Percentiles rank a stretch among this genome's conserved stretches.
These are phyloP conservation scores for Veloboletus limbatus DNA, from an alignment of 1,284 basidiomycete genomes.

Conservation along the genomic window DNA sequence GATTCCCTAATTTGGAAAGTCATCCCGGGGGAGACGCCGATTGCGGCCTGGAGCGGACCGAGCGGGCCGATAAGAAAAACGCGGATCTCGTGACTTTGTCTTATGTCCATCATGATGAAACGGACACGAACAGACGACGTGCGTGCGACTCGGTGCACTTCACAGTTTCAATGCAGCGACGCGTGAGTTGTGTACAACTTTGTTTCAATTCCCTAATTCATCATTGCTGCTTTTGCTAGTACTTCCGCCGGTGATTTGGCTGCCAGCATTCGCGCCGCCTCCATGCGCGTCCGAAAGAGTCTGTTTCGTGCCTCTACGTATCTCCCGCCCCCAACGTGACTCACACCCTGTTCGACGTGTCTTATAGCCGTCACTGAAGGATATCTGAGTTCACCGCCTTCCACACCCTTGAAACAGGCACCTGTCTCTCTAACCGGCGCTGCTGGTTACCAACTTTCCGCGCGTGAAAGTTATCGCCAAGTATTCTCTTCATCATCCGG, in stretches of 20 bases:
- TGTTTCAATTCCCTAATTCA: constrained; percentile 3
- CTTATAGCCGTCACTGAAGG: constrained; percentile 33
- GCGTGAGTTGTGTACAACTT: constrained; percentile 20
- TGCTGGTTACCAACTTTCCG: constrained; percentile 22
- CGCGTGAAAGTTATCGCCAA: constrained; percentile 34
- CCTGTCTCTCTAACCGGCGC: constrained; percentile 21
- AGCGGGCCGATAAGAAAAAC: background rate
- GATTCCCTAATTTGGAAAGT: constrained; percentile 15
- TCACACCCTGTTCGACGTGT: constrained; percentile 25
- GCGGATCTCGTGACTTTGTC: constrained; percentile 2
- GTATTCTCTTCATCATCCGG: constrained; percentile 29
- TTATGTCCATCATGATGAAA: too few species aligned
- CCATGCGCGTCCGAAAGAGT: constrained; percentile 36
- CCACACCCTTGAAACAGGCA: constrained; percentile 32
- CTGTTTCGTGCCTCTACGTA: constrained; percentile 22
- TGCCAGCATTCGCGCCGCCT: constrained; percentile 33
- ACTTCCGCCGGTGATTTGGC: constrained; percentile 24
- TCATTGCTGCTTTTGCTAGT: constrained; percentile 10
- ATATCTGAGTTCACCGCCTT: constrained; percentile 31
- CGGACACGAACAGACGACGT: constrained; percentile 43
- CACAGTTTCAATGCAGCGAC: constrained; percentile 22
- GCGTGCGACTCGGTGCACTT: constrained; percentile 33
- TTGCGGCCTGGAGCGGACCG: background rate
- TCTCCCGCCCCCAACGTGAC: constrained; percentile 27
- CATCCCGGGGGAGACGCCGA: constrained; percentile 14